phyloP scores from a whole-genome alignment of 352 stramenopile species.

The Vaucheria bursata region DNA sequence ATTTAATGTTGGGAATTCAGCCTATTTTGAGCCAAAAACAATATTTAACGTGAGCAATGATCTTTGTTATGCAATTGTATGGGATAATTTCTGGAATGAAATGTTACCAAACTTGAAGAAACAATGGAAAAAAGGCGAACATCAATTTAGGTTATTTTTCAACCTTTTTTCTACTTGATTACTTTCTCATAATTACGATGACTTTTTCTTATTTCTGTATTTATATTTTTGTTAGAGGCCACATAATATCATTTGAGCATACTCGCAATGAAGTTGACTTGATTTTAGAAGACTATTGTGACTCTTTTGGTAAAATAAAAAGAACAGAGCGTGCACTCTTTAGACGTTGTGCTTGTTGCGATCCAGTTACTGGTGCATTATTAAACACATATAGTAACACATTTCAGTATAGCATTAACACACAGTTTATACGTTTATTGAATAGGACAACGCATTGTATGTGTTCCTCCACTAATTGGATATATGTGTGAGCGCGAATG shows the following conservation, averaged over 20 bases:
- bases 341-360: conserved; percentile 1
- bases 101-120: conserved; percentile 36
- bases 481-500: conserved; percentile 45
- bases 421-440: too few species aligned
- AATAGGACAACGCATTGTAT: neutral
- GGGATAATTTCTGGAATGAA: conserved; percentile 42
- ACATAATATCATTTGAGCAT: conserved; percentile 31
- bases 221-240: neutral
- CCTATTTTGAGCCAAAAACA: too few species aligned
- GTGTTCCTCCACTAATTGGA: conserved; percentile 1
- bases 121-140: neutral
- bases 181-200: neutral
- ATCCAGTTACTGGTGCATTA: neutral
- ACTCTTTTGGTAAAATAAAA: conserved; percentile 29
- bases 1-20: too few species aligned
- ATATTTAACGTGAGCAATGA: conserved; percentile 9
- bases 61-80: conserved; percentile 39
- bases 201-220: neutral
- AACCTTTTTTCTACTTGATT: neutral
- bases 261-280: conserved; percentile 30
- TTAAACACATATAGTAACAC: too few species aligned
- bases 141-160: neutral
- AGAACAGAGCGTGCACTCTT: conserved; percentile 35
- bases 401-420: too few species aligned
- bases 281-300: conserved; percentile 30